Evolutionary conservation across 306 rosid genomes (phyloP).

Genomic region (Corylus avellana): DNA sequence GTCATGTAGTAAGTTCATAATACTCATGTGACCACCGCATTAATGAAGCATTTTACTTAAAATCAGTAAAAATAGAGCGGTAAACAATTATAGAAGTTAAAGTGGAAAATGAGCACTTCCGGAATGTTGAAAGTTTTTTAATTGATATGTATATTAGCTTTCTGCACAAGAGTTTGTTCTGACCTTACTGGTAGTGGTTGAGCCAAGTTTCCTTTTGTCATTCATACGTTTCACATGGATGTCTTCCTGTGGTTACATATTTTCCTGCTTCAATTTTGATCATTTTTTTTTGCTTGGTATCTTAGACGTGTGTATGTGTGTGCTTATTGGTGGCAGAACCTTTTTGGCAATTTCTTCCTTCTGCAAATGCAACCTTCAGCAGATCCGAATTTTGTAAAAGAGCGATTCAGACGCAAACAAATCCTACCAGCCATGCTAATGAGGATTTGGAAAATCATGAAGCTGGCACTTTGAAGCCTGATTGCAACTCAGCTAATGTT

Average conservation of each 20-base stretch:
- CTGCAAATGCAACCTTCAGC: conserved; percentile 34
- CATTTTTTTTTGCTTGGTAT: conserved; percentile 9
- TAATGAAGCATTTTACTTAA: not conserved
- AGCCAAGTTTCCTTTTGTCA: not conserved
- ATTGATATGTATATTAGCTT: not conserved
- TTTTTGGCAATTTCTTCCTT: conserved; percentile 37
- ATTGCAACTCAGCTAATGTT: conserved; percentile 19
- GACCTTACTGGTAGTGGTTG: not conserved
- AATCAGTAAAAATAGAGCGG: not conserved
- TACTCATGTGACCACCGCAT: not conserved
- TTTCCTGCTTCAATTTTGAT: not conserved
- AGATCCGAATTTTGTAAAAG: conserved; percentile 40
- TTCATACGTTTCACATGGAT: not conserved
- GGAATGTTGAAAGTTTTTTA: not conserved
- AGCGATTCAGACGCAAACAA: conserved; percentile 37
- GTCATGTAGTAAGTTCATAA: not conserved
- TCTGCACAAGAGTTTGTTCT: not conserved
- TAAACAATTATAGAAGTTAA: not conserved
- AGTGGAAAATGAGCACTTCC: not conserved
- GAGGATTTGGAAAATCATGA: conserved; percentile 44
- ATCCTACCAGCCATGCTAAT: conserved; percentile 32
- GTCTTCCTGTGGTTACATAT: not conserved
- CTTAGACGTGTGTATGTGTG: not conserved
- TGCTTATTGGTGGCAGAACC: conserved; percentile 47
- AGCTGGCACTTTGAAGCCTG: conserved; percentile 23